Percentiles rank a stretch among this genome's conserved stretches.
Evolutionary conservation across 257 asterid genomes (phyloP).

Genomic region (Echium plantagineum): DNA sequence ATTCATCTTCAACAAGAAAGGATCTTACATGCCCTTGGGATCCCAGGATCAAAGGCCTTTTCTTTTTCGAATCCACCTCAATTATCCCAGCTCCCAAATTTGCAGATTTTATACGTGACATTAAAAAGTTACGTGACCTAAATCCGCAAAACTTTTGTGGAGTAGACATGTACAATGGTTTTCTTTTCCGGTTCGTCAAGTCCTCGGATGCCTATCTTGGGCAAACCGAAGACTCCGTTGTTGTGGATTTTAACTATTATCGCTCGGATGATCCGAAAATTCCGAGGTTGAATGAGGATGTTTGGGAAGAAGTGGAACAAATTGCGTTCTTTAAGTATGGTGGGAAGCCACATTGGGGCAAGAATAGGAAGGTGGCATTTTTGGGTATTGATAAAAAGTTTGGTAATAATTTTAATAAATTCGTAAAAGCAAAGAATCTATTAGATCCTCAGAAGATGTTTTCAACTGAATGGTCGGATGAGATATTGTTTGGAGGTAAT

Average conservation of each 20-base stretch:
- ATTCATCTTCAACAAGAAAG: slow-evolving; percentile 31
- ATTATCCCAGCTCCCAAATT: slow-evolving; percentile 33
- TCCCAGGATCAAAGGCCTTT: slow-evolving; percentile 53
- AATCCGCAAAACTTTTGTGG: slow-evolving; percentile 61
- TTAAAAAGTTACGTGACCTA: slow-evolving; percentile 38
- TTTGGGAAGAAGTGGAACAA: slow-evolving; percentile 86
- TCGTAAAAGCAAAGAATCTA: slow-evolving; percentile 30
- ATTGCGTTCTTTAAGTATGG: slow-evolving; percentile 57
- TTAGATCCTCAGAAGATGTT: slow-evolving; percentile 47
- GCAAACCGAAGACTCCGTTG: slow-evolving; percentile 47
- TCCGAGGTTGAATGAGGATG: slow-evolving; percentile 49
- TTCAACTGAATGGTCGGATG: slow-evolving; percentile 48
- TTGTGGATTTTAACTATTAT: slow-evolving; percentile 57
- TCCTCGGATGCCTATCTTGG: slow-evolving; percentile 56
- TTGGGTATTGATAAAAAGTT: slow-evolving; percentile 34
- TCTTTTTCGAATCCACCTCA: slow-evolving; percentile 65
- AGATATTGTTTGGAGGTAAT: slow-evolving; percentile 29
- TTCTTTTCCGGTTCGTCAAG: slow-evolving; percentile 48
- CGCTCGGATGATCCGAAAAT: slow-evolving; percentile 39
- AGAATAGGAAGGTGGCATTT: slow-evolving; percentile 59
- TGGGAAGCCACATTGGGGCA: slow-evolving; percentile 83
- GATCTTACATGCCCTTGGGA: slow-evolving; percentile 60
- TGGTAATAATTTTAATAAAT: slow-evolving; percentile 24
- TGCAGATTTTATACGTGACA: slow-evolving; percentile 33
- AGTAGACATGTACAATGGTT: slow-evolving; percentile 63